phyloP scores from a whole-genome alignment of 2,329 filamentous ascomycete genomes.

The Botrytis byssoidea region DNA sequence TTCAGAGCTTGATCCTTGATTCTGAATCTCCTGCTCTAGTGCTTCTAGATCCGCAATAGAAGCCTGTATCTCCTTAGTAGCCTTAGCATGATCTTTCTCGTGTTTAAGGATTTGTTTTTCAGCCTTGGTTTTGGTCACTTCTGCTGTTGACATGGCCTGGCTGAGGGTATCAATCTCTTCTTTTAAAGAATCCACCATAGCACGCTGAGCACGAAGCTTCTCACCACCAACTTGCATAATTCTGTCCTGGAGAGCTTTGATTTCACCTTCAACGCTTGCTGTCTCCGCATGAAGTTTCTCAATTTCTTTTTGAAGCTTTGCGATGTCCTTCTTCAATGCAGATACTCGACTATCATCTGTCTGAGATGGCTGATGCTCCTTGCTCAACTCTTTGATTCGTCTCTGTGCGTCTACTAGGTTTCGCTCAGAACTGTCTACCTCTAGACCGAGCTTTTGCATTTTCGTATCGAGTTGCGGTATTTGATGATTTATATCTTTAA shows the following conservation, averaged over 20 bases:
- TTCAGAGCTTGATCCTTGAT: conserved; percentile 73
- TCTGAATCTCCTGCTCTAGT: conserved; percentile 74
- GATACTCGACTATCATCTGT: conserved; percentile 73
- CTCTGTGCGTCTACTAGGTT: conserved; percentile 83
- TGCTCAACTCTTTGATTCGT: conserved; percentile 79
- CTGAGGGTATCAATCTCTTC: conserved; percentile 77
- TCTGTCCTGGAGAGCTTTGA: conserved; percentile 88
- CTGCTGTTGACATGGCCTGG: conserved; percentile 80
- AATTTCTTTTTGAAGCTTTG: conserved; percentile 72
- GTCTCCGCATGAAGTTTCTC: conserved; percentile 79
- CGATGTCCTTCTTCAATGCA: conserved; percentile 74
- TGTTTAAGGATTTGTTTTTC: conserved; percentile 90
- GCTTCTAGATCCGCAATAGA: conserved; percentile 71
- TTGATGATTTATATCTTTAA: conserved; percentile 71
- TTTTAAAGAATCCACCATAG: conserved; percentile 85
- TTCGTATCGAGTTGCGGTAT: conserved; percentile 84
- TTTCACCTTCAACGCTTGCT: conserved; percentile 87
- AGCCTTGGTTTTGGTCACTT: conserved; percentile 86
- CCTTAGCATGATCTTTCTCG: conserved; percentile 76
- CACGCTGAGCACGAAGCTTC: conserved; percentile 83
- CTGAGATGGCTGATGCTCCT: conserved; percentile 77
- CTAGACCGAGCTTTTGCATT: conserved; percentile 86
- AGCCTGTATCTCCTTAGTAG: conserved; percentile 73
- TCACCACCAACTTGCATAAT: conserved; percentile 99
- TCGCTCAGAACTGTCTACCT: conserved; percentile 80